A percentile compares a stretch with the other conserved stretches of the same genome.
phyloP scores from a whole-genome alignment of 2,329 filamentous ascomycete genomes.

The Apiospora rasikravindrae region DNA sequence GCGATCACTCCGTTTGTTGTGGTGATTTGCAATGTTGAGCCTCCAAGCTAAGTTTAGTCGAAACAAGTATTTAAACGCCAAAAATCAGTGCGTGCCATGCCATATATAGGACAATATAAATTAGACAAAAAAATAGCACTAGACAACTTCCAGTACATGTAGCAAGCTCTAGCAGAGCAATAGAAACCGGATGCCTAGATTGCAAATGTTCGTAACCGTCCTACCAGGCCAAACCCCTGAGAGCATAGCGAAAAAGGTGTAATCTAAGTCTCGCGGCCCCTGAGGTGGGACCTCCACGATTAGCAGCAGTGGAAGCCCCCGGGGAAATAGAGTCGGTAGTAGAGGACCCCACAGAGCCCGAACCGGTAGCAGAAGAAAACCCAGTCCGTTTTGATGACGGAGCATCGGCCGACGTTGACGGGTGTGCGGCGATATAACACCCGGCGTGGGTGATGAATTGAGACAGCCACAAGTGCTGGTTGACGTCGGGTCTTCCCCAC shows the following conservation, averaged over 20 bases:
- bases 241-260: neutral
- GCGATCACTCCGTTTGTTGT: too few species aligned
- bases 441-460: neutral
- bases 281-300: neutral
- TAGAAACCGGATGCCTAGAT: too few species aligned
- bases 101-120: too few species aligned
- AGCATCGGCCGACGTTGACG: neutral
- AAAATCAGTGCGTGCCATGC: too few species aligned
- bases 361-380: neutral
- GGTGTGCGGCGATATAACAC: neutral
- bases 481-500: neutral
- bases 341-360: neutral
- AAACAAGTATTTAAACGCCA: too few species aligned
- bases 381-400: neutral
- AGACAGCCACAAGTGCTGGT: neutral
- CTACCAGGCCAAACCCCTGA: neutral
- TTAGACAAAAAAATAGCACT: too few species aligned
- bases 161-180: too few species aligned
- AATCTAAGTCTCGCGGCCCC: neutral
- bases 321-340: neutral
- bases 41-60: too few species aligned
- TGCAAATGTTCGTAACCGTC: too few species aligned
- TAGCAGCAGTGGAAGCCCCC: neutral
- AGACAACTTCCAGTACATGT: too few species aligned
- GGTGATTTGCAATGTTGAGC: too few species aligned